Evolutionary conservation across 441 rosid species (phyloP), one percentile per base, ranked within the genome.

Genomic region (Populus hybrid): DNA sequence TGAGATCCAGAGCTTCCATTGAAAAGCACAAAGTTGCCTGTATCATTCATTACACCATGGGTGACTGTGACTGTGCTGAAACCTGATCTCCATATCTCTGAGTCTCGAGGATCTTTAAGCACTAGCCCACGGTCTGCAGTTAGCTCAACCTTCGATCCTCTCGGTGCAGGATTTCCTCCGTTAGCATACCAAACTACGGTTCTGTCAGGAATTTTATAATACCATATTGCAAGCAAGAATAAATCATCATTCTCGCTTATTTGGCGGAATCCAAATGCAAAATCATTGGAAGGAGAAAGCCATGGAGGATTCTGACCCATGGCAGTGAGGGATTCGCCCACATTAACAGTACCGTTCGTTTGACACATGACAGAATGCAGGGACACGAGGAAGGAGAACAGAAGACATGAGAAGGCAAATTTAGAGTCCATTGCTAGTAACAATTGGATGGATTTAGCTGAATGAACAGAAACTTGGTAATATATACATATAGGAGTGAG

Each of bases 1-100:
- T 24, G 69, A 23, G 46, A 34, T 67, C 40, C 10, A 11, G 79
- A 70, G 69, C 80, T 72, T 0, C 20, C 66, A 34, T 24, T 11
- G 10, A 3, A 76, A 3, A 86, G 65, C 70, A 84, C 83, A 16
- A 90, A 84, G 61, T 87, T 88, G 10, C 93, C 90, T 0, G 81
- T 78, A 35, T 90, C 86, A 7, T 80, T 72, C 80, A 89, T 64
- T 59, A 67, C 57, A 4, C 83, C 91, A 20, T 59, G 61, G 7
- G 80, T 69, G 24, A 79, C 84, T 63, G 20, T 64, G 32, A 30
- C 34, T 6, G 0, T 2, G 8, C 5, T 11, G 10, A 69, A 1
- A 20, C 1, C 18, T 23, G 83, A n/a, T 2, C 74, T 77, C 90
- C 89, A 87, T 10, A 77, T 61, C 67, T 32, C 0, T 14, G 83